Conservation (phyloP, 371 early-diverging fungal species). For the Mycotypha africana region DNA sequence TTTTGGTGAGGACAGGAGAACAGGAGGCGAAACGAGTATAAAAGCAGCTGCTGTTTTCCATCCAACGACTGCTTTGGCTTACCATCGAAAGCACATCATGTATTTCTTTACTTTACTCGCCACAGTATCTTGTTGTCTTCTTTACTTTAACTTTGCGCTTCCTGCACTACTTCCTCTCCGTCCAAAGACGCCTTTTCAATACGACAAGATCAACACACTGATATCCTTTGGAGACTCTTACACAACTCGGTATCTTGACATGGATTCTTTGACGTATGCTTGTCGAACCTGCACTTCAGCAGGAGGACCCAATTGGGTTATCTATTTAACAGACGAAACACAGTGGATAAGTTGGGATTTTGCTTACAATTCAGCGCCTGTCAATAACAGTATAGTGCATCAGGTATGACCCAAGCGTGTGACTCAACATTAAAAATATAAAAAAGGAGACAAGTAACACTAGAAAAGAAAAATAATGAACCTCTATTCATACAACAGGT, state of each 20-base stretch:
- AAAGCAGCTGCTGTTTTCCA: too few species aligned
- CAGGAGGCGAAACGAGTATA: neutral
- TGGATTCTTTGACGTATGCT: slow-evolving; percentile 18
- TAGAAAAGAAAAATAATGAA: too few species aligned
- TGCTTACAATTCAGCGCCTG: slow-evolving; percentile 35
- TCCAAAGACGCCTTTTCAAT: slow-evolving; percentile 2
- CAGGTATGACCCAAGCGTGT: slow-evolving; percentile 29
- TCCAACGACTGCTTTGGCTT: too few species aligned
- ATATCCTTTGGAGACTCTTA: slow-evolving; percentile 40
- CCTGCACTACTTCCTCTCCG: too few species aligned
- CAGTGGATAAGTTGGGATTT: slow-evolving; percentile 29
- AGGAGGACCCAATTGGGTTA: slow-evolving; percentile 37
- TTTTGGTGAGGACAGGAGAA: neutral
- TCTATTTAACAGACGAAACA: slow-evolving; percentile 18
- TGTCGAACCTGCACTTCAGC: slow-evolving; percentile 31
- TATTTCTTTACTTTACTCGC: too few species aligned
- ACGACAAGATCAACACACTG: slow-evolving; percentile 17
- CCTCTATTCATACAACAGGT: neutral
- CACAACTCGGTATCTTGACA: slow-evolving; percentile 26
- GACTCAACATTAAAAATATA: too few species aligned
- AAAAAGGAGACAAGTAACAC: too few species aligned
- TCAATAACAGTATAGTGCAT: slow-evolving; percentile 18
- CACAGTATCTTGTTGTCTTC: too few species aligned
- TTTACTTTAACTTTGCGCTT: too few species aligned
- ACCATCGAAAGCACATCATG: too few species aligned